Evolutionary conservation across 2,329 filamentous ascomycete genomes (phyloP), one percentile per base, ranked within the genome.

Genomic region (Biscogniauxia sp.): DNA sequence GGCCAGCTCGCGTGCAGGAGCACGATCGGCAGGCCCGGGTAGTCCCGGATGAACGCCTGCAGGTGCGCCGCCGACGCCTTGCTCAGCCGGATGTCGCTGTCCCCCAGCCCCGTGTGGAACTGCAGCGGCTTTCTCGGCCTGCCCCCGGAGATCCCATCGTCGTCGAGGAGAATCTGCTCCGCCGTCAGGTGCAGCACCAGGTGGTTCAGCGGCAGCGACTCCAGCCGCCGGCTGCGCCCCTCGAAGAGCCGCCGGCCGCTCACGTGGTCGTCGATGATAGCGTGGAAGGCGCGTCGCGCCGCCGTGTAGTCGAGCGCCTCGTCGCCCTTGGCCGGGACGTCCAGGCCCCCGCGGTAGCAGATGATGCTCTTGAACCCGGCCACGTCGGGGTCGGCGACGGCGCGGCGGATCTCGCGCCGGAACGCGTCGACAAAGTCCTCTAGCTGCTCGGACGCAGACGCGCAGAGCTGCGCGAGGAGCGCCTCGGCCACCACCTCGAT

Each of bases 291-390:
- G 23, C 76, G 70, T 11, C 78, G 68, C 0, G 77, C 75, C 0
- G 69, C 78, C 1, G 79, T 77, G 1, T 80, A 72, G 57, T 82
- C 76, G 7, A 80, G 71, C 23, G 23, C 23, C 23, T 2, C 23
- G n/a, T 69, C 64, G 8, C 37, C 19, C 4, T 2, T 20, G 1
- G 65, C 64, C 0, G 82, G 76, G 17, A 94, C 79, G 49, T 84
- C 83, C 5, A 93, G 79, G 0, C 92, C 92, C 0, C 88, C 91
- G 15, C 91, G 84, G 72, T 95, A 95, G 75, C 91, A 94, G 58
- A 96, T 85, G 54, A 93, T 86, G 1, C 88, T 91, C 74, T 96
- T 95, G 82, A 96, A 96, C 1, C 84, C 92, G 1, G 86, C 90
- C 1, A 96, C 87, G 19, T 88, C 82, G 0, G 84, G 77, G 69